Percentiles rank a stretch among this genome's conserved stretches.
Conservation (phyloP, 2,329 filamentous ascomycete genomes). For the Penicillium sp. region DNA sequence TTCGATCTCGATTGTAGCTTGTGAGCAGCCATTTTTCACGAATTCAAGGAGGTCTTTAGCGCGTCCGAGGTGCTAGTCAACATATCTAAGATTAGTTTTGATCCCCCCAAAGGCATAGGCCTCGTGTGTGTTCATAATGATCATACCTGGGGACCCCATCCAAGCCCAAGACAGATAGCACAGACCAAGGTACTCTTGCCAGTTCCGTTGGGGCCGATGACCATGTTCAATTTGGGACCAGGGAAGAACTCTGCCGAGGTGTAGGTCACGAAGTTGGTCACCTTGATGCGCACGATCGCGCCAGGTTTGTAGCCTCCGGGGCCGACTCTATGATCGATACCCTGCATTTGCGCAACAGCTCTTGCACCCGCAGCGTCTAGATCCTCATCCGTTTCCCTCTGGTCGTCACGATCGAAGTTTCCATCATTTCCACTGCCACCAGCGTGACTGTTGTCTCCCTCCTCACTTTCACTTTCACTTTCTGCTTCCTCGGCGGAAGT, state of each 20-base stretch:
- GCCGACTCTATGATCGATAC: slow-evolving; percentile 12
- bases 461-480: slow-evolving; percentile 3
- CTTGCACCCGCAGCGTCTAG: not conserved
- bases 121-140: not conserved
- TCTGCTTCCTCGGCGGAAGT: slow-evolving; percentile 26
- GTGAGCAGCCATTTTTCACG: slow-evolving; percentile 82
- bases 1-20: slow-evolving; percentile 88
- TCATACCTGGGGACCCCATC: slow-evolving; percentile 70
- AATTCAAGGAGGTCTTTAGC: slow-evolving; percentile 86
- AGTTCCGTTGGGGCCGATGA: slow-evolving; percentile 97
- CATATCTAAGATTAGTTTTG: not conserved
- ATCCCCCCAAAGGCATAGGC: too few relatives aligned
- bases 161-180: slow-evolving; percentile 90
- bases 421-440: not conserved
- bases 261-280: slow-evolving; percentile 94
- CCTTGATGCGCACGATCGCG: slow-evolving; percentile 82
- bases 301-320: slow-evolving; percentile 60
- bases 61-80: slow-evolving; percentile 71
- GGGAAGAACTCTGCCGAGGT: slow-evolving; percentile 87
- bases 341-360: slow-evolving; percentile 3
- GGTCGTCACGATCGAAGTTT: too few relatives aligned
- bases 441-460: not conserved
- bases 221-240: slow-evolving; percentile 94
- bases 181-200: slow-evolving; percentile 98
- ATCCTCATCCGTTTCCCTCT: not conserved